Conservation (phyloP, 179 eudicot genomes). For the Spergularia azorica region DNA sequence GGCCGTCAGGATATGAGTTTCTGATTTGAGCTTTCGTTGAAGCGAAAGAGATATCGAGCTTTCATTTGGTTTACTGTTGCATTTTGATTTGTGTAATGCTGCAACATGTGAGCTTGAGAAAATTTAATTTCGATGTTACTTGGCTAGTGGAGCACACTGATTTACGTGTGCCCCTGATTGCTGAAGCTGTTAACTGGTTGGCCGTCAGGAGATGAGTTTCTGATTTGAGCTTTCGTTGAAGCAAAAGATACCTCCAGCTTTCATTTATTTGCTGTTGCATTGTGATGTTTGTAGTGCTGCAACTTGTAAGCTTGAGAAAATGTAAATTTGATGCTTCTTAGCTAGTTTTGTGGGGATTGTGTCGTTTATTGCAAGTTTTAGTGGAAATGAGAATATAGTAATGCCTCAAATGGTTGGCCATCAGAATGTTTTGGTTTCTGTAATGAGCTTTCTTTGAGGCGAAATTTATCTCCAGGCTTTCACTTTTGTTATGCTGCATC, state of each 20-base stretch:
- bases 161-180: no score
- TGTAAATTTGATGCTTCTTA: neutral
- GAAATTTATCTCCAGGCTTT: slow-evolving; percentile 14
- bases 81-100: neutral
- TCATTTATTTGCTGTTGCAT: neutral
- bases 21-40: slow-evolving; percentile 13
- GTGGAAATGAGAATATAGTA: neutral
- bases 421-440: slow-evolving; percentile 11
- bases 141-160: neutral
- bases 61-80: neutral
- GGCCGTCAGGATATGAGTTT: slow-evolving; percentile 12
- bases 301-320: slow-evolving; percentile 1
- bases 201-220: slow-evolving; percentile 11
- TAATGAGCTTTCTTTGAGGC: slow-evolving; percentile 20
- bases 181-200: slow-evolving; percentile 27
- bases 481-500: neutral
- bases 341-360: neutral
- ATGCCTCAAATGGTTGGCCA: slow-evolving; percentile 19
- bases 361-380: neutral
- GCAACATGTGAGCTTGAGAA: neutral
- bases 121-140: no score
- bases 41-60: slow-evolving; percentile 4
- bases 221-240: slow-evolving; percentile 28
- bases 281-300: neutral
- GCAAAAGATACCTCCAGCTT: slow-evolving; percentile 19